Percentiles rank a stretch among this genome's conserved stretches.
Evolutionary conservation across 495 filamentous ascomycete species (phyloP).

Genomic region (Rusavskia elegans): DNA sequence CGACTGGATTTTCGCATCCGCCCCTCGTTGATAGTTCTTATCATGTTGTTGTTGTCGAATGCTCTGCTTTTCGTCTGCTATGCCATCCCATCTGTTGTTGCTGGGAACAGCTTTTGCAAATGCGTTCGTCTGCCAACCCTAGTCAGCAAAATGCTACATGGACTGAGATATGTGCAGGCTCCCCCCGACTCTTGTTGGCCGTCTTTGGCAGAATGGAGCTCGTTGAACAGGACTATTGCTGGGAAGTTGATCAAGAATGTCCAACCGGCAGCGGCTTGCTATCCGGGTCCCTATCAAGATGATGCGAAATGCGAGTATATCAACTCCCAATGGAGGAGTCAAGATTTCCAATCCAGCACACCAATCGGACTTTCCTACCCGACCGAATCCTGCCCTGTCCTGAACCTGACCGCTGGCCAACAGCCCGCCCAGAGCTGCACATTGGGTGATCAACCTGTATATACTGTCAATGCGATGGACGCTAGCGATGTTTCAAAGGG

Average conservation of each 20-base stretch:
- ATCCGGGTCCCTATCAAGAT: constrained; percentile 22
- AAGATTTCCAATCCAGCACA: constrained; percentile 14
- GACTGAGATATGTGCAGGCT: constrained; percentile 1
- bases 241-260: constrained; percentile 34
- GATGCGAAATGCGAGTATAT: constrained; percentile 15
- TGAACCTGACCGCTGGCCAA: constrained; percentile 11
- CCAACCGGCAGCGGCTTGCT: constrained; percentile 41
- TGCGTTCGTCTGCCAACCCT: not conserved
- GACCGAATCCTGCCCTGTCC: constrained; percentile 16
- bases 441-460: constrained; percentile 8
- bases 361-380: constrained; percentile 22
- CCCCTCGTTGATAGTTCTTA: no score
- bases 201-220: constrained; percentile 18
- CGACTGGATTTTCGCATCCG: no score
- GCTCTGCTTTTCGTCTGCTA: no score
- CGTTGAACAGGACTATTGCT: constrained; percentile 26
- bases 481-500: constrained; percentile 16
- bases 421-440: constrained; percentile 2
- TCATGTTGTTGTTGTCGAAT: no score
- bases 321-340: constrained; percentile 15
- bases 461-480: constrained; percentile 18
- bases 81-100: not conserved
- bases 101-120: not conserved
- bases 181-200: constrained; percentile 30
- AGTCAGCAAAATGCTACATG: no score